Percentiles rank a stretch among this genome's conserved stretches.
These are phyloP conservation scores for Colletotrichum sp. DNA, from an alignment of 2,329 filamentous ascomycete species.

Conservation along the genomic window DNA sequence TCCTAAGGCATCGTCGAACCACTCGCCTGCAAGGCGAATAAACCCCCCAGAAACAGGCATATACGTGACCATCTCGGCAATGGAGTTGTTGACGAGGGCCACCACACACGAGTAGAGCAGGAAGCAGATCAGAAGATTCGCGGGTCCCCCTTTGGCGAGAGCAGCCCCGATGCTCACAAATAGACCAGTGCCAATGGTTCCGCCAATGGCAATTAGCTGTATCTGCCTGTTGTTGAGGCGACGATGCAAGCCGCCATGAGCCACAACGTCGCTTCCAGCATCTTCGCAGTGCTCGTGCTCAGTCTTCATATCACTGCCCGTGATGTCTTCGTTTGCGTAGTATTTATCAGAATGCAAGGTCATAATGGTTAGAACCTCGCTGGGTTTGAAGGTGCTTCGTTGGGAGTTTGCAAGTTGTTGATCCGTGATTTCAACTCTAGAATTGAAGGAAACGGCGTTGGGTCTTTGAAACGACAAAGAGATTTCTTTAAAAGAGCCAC, in stretches of 20 bases:
- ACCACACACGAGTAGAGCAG: constrained; percentile 29
- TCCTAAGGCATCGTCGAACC: constrained; percentile 59
- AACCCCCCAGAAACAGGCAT: constrained; percentile 20
- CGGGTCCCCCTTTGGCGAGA: constrained; percentile 13
- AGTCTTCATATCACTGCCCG: not conserved
- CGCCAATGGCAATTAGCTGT: constrained; percentile 52
- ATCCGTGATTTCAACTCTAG: not conserved
- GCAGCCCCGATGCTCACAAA: constrained; percentile 52
- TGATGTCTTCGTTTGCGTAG: not conserved
- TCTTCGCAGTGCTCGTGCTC: not conserved
- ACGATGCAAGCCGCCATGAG: constrained; percentile 36
- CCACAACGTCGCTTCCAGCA: not conserved
- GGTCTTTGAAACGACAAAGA: not conserved
- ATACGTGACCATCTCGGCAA: constrained; percentile 38
- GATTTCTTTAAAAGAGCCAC: not conserved
- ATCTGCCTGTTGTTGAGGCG: constrained; percentile 37
- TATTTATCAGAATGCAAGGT: not conserved
- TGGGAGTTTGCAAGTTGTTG: not conserved
- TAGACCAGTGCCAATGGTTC: constrained; percentile 52
- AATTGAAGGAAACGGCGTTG: not conserved
- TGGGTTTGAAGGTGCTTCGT: not conserved
- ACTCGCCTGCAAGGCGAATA: constrained; percentile 29
- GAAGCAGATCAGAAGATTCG: constrained; percentile 8
- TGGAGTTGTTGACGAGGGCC: constrained; percentile 44
- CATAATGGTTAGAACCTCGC: not conserved